These are phyloP conservation scores for Rhodotorula mucilaginosa DNA, from an alignment of 1,284 basidiomycete species.

Conservation along the genomic window DNA sequence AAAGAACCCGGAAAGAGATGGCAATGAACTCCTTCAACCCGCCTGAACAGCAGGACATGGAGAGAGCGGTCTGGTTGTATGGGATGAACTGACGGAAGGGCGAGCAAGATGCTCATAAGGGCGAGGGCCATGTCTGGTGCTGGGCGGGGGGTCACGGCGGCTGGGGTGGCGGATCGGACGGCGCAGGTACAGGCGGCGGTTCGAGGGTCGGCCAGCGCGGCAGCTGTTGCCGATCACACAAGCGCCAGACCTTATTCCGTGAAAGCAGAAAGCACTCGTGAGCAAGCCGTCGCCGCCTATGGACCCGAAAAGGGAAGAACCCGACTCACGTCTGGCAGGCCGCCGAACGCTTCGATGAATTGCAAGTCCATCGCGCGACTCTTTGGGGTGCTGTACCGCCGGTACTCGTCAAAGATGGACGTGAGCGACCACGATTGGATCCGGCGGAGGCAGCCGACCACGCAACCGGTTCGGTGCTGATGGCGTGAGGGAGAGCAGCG, in stretches of 20 bases:
- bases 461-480: conserved; percentile 58
- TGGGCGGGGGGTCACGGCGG: not conserved
- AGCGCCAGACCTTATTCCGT: not conserved
- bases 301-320: not conserved
- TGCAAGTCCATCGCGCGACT: conserved; percentile 57
- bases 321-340: conserved; percentile 19
- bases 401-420: conserved; percentile 58
- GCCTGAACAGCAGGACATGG: no score
- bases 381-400: conserved; percentile 56
- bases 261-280: no score
- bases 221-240: not conserved
- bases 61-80: not conserved
- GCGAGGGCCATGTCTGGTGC: no score
- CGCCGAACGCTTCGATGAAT: conserved; percentile 53
- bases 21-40: no score
- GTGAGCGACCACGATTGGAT: conserved; percentile 57
- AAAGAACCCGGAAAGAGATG: not conserved
- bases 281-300: not conserved
- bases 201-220: conserved; percentile 6
- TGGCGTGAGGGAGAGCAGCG: not conserved
- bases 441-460: conserved; percentile 57
- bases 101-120: not conserved
- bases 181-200: conserved; percentile 1
- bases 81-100: not conserved
- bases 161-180: not conserved